Conservation (phyloP, 257 asterid genomes). For the Capsicum rhomboideum region DNA sequence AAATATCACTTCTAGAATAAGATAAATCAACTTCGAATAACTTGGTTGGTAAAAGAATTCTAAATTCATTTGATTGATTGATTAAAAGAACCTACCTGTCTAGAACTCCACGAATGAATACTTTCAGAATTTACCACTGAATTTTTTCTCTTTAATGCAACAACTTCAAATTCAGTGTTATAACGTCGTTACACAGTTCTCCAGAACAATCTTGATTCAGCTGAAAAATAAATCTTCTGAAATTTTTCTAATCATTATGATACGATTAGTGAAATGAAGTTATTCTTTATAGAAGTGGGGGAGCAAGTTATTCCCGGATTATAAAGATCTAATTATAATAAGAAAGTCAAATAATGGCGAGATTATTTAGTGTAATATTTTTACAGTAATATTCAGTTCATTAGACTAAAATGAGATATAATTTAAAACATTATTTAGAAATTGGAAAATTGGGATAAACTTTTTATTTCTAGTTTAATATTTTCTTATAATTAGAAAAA, state of each 20-base stretch:
- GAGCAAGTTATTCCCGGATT: no score
- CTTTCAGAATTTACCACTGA: neutral
- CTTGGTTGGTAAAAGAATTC: no score
- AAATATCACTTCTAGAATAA: no score
- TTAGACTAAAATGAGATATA: neutral
- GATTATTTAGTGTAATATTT: no score
- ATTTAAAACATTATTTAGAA: no score
- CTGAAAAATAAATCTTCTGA: no score
- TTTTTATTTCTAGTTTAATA: no score
- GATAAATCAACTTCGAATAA: neutral
- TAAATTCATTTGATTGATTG: neutral
- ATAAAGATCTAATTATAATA: neutral
- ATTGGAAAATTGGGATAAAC: neutral
- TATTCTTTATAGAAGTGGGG: neutral
- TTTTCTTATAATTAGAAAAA: neutral
- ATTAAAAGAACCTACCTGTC: neutral
- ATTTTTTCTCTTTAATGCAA: neutral
- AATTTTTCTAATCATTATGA: no score
- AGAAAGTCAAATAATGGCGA: no score
- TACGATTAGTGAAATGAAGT: neutral
- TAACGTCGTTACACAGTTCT: no score
- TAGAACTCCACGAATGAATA: neutral
- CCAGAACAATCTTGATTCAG: no score
- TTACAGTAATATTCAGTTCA: neutral
- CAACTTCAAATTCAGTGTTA: neutral